phyloP scores from a whole-genome alignment of 108 stramenopile species.

The Cyclotella kingstonii region DNA sequence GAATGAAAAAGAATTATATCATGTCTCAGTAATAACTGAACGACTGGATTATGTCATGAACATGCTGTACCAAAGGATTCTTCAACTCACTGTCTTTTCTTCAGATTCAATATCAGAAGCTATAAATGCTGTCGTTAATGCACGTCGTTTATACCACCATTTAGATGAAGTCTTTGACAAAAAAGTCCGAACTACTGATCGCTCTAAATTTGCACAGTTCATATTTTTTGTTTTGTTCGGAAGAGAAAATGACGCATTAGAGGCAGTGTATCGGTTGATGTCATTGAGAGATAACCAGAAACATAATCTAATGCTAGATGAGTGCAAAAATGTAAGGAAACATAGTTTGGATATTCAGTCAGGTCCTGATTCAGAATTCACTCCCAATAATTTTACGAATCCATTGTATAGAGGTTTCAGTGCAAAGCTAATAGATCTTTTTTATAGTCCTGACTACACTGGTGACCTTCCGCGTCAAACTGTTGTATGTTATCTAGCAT shows the following conservation, averaged over 20 bases:
- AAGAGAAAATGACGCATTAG: constrained; percentile 53
- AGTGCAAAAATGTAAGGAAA: background rate
- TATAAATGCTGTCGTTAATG: constrained; percentile 35
- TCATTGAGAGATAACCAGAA: constrained; percentile 20
- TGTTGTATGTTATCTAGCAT: constrained; percentile 91
- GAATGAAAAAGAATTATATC: constrained; percentile 15
- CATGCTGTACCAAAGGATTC: constrained; percentile 29
- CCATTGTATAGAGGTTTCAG: constrained; percentile 76
- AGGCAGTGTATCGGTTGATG: constrained; percentile 38
- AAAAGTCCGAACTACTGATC: constrained; percentile 85
- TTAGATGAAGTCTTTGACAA: constrained; percentile 66
- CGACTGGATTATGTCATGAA: constrained; percentile 43
- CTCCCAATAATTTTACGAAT: constrained; percentile 22
- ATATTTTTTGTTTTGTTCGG: constrained; percentile 85
- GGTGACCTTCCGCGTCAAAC: constrained; percentile 71
- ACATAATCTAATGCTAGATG: constrained; percentile 12
- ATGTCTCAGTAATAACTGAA: constrained; percentile 38
- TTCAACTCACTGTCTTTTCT: constrained; percentile 23
- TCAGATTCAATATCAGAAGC: constrained; percentile 31
- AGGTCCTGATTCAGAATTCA: background rate
- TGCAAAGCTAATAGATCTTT: constrained; percentile 65
- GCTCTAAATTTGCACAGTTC: constrained; percentile 96
- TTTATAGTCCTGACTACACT: constrained; percentile 71
- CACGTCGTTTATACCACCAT: constrained; percentile 41
- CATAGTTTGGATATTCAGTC: background rate